Base-by-base conservation (phyloP, 1,284 basidiomycete species). In the Trametes hirsuta region DNA sequence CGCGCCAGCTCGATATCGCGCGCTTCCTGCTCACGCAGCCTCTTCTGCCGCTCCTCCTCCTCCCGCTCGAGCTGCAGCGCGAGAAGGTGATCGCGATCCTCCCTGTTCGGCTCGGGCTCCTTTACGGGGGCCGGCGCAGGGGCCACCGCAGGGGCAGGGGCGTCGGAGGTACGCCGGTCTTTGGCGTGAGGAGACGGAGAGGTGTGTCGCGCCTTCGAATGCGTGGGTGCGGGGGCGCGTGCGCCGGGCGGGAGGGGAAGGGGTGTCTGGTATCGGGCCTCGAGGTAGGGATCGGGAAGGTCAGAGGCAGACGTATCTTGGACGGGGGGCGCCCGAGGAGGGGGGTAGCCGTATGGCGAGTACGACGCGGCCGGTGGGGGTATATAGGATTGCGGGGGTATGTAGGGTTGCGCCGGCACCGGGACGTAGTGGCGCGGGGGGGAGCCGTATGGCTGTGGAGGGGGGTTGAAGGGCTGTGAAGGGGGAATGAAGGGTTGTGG, bases 211-310 rank as follows among this genome's bases (percentile, higher is more conserved):
- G 30, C 1, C 30, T 30, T 30, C 8, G 72, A 18, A 11, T 36
- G 47, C 18, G 54, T 44, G 5, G 52, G 51, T 18, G 59, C 30
- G 18, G 30, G 40, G 8, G 15, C 47, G n/a, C 24, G 45, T 12
- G 49, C 40, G 6, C 54, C 58, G 40, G 55, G 18, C 15, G 84
- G 83, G 15, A 85, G 75, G 14, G 84, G 81, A n/a, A 84, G 73
- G 6, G 80, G 80, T 1, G 76, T 72, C 48, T 81, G 76, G 69
- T 85, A 85, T 45, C 64, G 69, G n/a, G 40, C 55, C 22, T 58
- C 45, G 44, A 80, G 72, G 63, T 81, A 79, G 25, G 80, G 78
- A 64, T 83, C 81, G 2, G 75, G 75, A 2, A 78, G 67, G 6
- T 72, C 70, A 34, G 51, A 41, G 3, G 42, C 21, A 14, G 37